Base-by-base conservation (phyloP, 1,284 basidiomycete genomes). In the Ganoderma lucidum region DNA sequence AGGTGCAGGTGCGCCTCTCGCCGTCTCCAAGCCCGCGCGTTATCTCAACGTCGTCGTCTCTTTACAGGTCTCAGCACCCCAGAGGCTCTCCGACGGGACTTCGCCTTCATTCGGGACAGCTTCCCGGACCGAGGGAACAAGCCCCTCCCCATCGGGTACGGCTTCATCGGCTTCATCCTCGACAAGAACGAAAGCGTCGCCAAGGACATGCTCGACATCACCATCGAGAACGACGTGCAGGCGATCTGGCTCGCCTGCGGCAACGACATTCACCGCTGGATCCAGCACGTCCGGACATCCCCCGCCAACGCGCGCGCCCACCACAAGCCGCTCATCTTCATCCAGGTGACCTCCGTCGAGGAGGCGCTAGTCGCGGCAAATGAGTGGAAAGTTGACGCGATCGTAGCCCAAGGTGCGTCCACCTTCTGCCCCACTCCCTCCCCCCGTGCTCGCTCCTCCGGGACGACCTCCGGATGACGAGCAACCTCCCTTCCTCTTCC, bases 161-260 rank as follows among this genome's bases (percentile, higher is more conserved):
- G 92, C 8, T 93, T 88, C 76, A 81, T 94, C 37, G 86, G 82
- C 10, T 94, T 92, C 92, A 83, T 84, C 69, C 83, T 94, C n/a
- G 90, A 93, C 60, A 87, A 90, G 67, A 78, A 83, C 62, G 76
- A 81, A 10, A 76, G 81, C 48, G 75, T 78, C 9, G 73, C 77
- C 53, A 70, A 80, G 42, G 80, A 85, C n/a, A 71, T 86, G 28
- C 77, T 94, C n/a, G 78, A 83, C 12, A 76, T 83, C 28, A 86
- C 86, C 10, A 82, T 93, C 60, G 84, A 88, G 63, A 83, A 83
- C 68, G 80, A 83, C 30, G 87, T 92, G 17, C 83, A 83, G 63
- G 90, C 91, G 9, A 80, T 94, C 63, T 94, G 93, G 93, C 81
- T 94, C 59, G 83, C 92, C 0, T 93, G 92, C 76, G 93, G 93